A percentile compares a stretch with the other conserved stretches of the same genome.
phyloP scores from a whole-genome alignment of 495 filamentous ascomycete species.

The Penicillium ochrochloron region DNA sequence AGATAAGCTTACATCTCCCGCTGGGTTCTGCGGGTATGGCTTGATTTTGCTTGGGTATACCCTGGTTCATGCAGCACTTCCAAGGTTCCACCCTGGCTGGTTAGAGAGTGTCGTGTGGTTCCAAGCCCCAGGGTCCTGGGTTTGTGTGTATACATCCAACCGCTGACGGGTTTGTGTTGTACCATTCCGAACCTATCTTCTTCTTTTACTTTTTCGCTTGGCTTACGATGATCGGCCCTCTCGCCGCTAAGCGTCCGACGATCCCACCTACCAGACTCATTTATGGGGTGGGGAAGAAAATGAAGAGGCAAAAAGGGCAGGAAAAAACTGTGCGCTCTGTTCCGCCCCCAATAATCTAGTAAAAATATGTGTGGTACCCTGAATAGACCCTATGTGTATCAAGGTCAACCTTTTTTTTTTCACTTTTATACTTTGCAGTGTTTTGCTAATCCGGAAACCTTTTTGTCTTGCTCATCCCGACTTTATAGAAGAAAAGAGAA shows the following conservation, averaged over 20 bases:
- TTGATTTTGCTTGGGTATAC: constrained; percentile 26
- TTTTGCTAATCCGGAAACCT: not conserved
- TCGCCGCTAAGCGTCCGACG: constrained; percentile 24
- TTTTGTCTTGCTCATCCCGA: not conserved
- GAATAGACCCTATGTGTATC: constrained; percentile 18
- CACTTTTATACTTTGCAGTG: constrained; percentile 2
- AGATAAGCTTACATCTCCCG: constrained; percentile 23
- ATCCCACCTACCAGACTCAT: constrained; percentile 23
- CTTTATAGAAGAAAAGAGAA: not conserved
- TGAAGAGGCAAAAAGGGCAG: constrained; percentile 18
- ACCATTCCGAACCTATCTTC: constrained; percentile 9
- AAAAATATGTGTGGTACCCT: constrained; percentile 12
- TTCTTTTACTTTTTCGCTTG: constrained; percentile 27
- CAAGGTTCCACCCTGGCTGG: constrained; percentile 18
- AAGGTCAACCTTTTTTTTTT: not conserved
- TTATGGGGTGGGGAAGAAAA: constrained; percentile 30
- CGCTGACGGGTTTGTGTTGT: not conserved
- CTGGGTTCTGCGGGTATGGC: constrained; percentile 7
- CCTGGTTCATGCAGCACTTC: constrained; percentile 20
- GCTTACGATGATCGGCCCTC: constrained; percentile 36
- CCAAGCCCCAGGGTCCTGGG: constrained; percentile 4
- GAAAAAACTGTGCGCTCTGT: constrained; percentile 22
- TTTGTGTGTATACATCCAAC: not conserved
- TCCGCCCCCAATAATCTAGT: constrained; percentile 6
- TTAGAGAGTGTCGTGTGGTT: constrained; percentile 21